A percentile compares a stretch with the other conserved stretches of the same genome.
phyloP scores from a whole-genome alignment of 495 filamentous ascomycete species.

The Aspergillus campestris region DNA sequence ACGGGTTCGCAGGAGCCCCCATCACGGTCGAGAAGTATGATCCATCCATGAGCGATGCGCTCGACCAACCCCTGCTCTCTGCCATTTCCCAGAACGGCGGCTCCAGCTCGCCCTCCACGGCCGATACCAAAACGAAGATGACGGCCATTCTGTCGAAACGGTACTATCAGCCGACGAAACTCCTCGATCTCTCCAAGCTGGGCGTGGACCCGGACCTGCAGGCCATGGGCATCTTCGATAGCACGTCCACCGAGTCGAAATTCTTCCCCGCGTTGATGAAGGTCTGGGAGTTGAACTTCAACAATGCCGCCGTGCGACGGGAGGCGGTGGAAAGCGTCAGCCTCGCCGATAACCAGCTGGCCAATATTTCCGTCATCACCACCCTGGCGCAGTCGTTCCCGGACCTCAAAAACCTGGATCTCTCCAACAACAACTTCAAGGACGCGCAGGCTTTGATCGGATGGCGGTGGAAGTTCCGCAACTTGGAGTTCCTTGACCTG shows the following conservation, averaged over 20 bases:
- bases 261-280: conserved; percentile 86
- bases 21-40: conserved; percentile 44
- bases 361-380: conserved; percentile 59
- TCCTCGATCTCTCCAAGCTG: conserved; percentile 73
- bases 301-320: conserved; percentile 52
- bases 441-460: conserved; percentile 46
- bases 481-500: conserved; percentile 70
- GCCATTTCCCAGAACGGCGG: conserved; percentile 12
- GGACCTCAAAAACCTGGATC: conserved; percentile 72
- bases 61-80: conserved; percentile 15
- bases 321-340: conserved; percentile 69
- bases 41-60: conserved; percentile 15
- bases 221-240: conserved; percentile 67
- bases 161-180: conserved; percentile 58
- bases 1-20: conserved; percentile 52
- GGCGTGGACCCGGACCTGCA: conserved; percentile 57
- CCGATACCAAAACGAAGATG: conserved; percentile 37
- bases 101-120: conserved; percentile 26
- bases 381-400: conserved; percentile 68
- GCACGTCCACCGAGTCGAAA: conserved; percentile 63
- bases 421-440: conserved; percentile 69
- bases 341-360: conserved; percentile 67
- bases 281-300: conserved; percentile 65
- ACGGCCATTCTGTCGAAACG: conserved; percentile 59
- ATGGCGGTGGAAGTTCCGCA: conserved; percentile 71